Base-by-base conservation (phyloP, 345 rosid species). In the Lepidium aucheri region DNA sequence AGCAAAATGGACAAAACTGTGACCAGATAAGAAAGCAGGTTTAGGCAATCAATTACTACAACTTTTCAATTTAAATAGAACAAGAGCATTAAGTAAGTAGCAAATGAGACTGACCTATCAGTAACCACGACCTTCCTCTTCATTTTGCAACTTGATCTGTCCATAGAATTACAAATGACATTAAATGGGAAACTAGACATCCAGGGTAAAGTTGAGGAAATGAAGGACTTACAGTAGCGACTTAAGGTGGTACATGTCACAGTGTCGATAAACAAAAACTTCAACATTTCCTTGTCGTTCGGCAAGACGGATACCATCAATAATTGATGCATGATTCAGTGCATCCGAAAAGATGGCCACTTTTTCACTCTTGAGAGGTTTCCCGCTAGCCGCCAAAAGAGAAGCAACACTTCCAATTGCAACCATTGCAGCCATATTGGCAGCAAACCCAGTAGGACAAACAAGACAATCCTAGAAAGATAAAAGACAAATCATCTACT, bases 371-470 rank as follows among this genome's bases (percentile, higher is more conserved):
- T 69, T 30, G 34, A 28, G 28, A 76, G 86, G 86, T 46, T 77
- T 71, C 59, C 70, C 78, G 30, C 70, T 74, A 8, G 74, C 62
- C 49, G 77, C 81, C 59, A 90, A 76, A 73, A 93, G 86, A 58
- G 90, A 81, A 74, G 85, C 80, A 68, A 90, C 74, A 68, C 79
- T 88, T 78, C 97, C 98, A 65, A 93, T 74, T 16, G 96, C 87
- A 62, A 93, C 98, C 94, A 93, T 83, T 54, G 81, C 72, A 52
- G 98, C 96, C 98, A 86, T 88, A 74, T 93, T 93, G 39, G 98
- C 97, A 61, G 98, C 75, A 84, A 88, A 93, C 16, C 98, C 98
- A 70, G 94, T 82, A 57, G 98, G 97, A 82, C 98, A 93, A 63
- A 90, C 95, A 83, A 93, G 96, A 82, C 96, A 90, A 55, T 93